Evolutionary conservation across 2,329 filamentous ascomycete species (phyloP), one percentile per base, ranked within the genome.

Genomic region (Ceratocystis cubensis): DNA sequence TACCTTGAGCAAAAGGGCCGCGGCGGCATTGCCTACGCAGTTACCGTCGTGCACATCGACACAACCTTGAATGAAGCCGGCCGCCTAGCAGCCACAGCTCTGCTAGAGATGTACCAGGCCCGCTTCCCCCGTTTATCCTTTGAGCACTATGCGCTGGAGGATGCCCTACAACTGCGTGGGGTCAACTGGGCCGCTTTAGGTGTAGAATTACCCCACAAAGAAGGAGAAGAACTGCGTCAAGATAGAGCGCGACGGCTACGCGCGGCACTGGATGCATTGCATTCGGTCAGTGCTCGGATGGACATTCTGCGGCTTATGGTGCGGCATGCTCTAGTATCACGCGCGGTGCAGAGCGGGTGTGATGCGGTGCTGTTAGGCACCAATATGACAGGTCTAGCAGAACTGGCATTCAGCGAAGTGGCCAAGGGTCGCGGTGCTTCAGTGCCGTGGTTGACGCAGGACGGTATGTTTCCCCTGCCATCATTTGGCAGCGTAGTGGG

Each of bases 391-490:
- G 84, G 86, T 17, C 84, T 99, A 37, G 93, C 94, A 3, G 90
- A 93, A 70, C 86, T 90, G 72, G 89, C 91, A 0, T 83, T 99
- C 15, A 81, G 90, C 5, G 90, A 94, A 76, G 91, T 93, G 1
- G 91, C 93, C 28, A 96, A 96, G 76, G 94, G 94, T 1, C 83
- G 93, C 62, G 94, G 93, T 0, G 91, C 88, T 70, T 84, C 88
- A 3, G 77, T 97, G 22, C 89, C 92, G 0, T 93, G 88, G 85
- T 84, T 89, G 71, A 83, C 92, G 17, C 84, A 86, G 63, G 94
- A 97, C 74, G 91, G 91, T 4, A 76, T 79, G 61, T 75, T 76
- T 45, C 74, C 76, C 1, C 68, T 76, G 33, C 72, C 72, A 66
- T 73, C 69, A 5, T 75, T 76, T 65, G 70, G 70, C 59, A 25